These are phyloP conservation scores for Paramecium octaurelia DNA, from an alignment of 73 alveolate species.

Conservation along the genomic window DNA sequence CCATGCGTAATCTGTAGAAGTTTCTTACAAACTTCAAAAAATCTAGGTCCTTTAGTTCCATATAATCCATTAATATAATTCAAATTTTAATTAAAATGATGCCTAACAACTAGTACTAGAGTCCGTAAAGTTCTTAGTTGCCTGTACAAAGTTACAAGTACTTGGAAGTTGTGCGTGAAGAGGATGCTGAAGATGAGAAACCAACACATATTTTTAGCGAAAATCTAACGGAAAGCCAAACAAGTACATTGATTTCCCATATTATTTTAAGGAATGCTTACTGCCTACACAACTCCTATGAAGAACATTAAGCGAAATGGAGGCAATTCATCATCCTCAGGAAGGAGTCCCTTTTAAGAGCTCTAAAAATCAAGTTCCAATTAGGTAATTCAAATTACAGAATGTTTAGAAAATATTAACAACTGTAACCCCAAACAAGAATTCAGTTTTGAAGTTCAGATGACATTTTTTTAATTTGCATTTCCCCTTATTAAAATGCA, in stretches of 20 bases:
- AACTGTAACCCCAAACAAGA: conserved; percentile 1
- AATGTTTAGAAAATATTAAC: background rate
- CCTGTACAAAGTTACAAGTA: background rate
- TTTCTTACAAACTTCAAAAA: background rate
- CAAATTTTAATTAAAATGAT: conserved; percentile 11
- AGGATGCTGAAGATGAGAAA: conserved; percentile 28
- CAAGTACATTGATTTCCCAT: background rate
- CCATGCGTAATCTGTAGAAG: background rate
- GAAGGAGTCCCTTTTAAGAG: conserved; percentile 33
- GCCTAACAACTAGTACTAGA: conserved; percentile 18
- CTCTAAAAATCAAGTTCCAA: conserved; percentile 27
- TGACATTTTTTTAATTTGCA: background rate
- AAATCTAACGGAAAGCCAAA: conserved; percentile 17
- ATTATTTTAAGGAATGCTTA: conserved; percentile 4
- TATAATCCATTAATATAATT: background rate
- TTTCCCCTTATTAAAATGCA: background rate
- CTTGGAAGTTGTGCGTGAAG: conserved; percentile 36
- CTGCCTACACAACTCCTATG: conserved; percentile 47
- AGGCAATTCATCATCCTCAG: conserved; percentile 10
- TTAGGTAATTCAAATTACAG: background rate
- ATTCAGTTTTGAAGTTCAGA: conserved; percentile 28
- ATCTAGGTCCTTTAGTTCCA: background rate
- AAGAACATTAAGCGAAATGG: background rate
- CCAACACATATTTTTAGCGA: conserved; percentile 5
- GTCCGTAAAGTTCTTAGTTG: background rate